phyloP scores from a whole-genome alignment of 2,329 filamentous ascomycete species.

The Claviceps citrina region DNA sequence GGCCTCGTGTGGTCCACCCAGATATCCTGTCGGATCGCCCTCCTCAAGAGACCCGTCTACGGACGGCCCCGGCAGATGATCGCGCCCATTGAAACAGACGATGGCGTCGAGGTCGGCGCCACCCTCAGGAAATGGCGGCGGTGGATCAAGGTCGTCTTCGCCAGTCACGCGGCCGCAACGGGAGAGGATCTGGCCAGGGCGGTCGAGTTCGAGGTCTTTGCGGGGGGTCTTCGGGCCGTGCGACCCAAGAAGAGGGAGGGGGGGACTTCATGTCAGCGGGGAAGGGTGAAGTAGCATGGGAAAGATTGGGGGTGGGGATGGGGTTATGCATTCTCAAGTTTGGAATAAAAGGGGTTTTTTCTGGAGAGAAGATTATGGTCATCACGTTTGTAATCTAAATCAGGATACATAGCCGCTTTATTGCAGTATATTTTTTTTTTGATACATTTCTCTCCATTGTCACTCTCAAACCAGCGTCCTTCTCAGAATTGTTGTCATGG shows the following conservation, averaged over 20 bases:
- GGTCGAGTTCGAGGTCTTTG: conserved; percentile 61
- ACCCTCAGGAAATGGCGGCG: conserved; percentile 49
- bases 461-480: too few species aligned
- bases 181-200: conserved; percentile 33
- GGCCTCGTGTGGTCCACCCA: conserved; percentile 87
- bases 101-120: conserved; percentile 25
- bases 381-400: too few species aligned
- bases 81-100: conserved; percentile 22
- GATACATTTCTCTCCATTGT: too few species aligned
- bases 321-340: too few species aligned
- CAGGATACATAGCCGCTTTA: too few species aligned
- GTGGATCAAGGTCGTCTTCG: conserved; percentile 82
- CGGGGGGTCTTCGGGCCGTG: conserved; percentile 40
- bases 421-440: too few species aligned
- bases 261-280: too few species aligned
- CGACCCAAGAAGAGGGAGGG: background rate
- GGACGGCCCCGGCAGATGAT: conserved; percentile 21
- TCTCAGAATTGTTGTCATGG: too few species aligned
- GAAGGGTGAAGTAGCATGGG: background rate
- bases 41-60: conserved; percentile 55
- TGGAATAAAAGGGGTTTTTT: too few species aligned
- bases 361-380: too few species aligned
- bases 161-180: conserved; percentile 50
- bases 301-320: background rate
- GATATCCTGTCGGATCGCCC: conserved; percentile 64